Conservation (phyloP, 345 rosid species). For the Alliaria petiolata region DNA sequence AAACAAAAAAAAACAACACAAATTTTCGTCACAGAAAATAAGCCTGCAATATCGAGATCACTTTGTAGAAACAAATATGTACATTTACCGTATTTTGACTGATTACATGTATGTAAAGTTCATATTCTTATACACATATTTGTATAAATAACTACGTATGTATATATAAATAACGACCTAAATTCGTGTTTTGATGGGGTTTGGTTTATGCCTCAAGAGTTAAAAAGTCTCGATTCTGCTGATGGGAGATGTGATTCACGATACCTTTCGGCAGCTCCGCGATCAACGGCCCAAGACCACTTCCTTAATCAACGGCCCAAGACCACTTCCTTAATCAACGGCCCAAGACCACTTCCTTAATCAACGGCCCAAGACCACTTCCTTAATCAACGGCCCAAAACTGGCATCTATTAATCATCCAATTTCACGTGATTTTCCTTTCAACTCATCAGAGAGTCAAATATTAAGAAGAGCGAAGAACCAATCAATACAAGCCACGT, state of each 20-base stretch:
- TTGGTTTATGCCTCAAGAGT: too few relatives aligned
- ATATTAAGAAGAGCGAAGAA: not conserved
- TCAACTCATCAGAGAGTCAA: too few relatives aligned
- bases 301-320: not conserved
- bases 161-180: not conserved
- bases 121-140: not conserved
- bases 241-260: not conserved
- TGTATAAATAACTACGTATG: not conserved
- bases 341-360: not conserved
- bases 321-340: too few relatives aligned
- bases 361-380: too few relatives aligned
- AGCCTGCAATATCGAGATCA: not conserved
- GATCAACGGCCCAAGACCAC: constrained; percentile 35
- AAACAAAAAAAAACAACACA: not conserved
- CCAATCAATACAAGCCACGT: constrained; percentile 22
- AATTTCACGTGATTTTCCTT: too few relatives aligned
- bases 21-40: not conserved
- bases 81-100: not conserved
- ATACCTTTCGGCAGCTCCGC: constrained; percentile 26
- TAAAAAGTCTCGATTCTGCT: too few relatives aligned
- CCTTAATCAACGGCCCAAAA: not conserved
- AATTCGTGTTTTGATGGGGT: not conserved
- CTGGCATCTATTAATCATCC: not conserved
- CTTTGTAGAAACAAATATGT: not conserved
- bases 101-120: not conserved